A percentile compares a stretch with the other conserved stretches of the same genome.
Evolutionary conservation across 352 stramenopile genomes (phyloP).

Genomic region (Phytopythium cucurbitacearum): DNA sequence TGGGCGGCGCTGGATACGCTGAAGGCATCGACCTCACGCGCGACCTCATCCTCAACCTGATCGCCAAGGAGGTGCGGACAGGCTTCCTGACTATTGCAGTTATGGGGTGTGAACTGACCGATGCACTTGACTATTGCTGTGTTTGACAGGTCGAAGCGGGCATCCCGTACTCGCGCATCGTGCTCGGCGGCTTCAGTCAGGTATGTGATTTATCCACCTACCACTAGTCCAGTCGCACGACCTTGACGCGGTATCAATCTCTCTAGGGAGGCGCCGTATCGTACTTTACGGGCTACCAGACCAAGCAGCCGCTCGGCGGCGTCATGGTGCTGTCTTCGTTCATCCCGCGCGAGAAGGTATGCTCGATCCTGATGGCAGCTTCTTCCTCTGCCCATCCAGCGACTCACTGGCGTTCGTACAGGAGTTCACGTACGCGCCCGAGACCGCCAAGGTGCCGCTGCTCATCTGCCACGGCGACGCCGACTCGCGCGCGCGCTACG

Average conservation of each 20-base stretch:
- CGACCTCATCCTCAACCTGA: slow-evolving; percentile 53
- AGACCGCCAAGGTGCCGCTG: slow-evolving; percentile 46
- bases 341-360: slow-evolving; percentile 48
- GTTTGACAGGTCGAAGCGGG: slow-evolving; percentile 24
- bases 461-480: slow-evolving; percentile 67
- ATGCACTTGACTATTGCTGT: not conserved
- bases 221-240: no score
- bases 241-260: no score
- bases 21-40: slow-evolving; percentile 83
- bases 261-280: slow-evolving; percentile 82
- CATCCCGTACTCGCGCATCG: slow-evolving; percentile 86
- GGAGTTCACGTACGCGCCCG: slow-evolving; percentile 37
- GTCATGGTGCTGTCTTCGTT: slow-evolving; percentile 70
- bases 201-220: slow-evolving; percentile 8
- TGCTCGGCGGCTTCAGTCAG: slow-evolving; percentile 93
- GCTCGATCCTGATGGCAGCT: not conserved
- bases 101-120: not conserved
- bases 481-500: slow-evolving; percentile 45
- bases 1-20: slow-evolving; percentile 83
- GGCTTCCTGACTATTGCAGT: not conserved
- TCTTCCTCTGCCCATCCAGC: not conserved
- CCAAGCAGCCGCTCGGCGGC: slow-evolving; percentile 54
- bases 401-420: slow-evolving; percentile 5
- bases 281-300: slow-evolving; percentile 73
- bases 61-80: slow-evolving; percentile 54